A percentile compares a stretch with the other conserved stretches of the same genome.
phyloP scores from a whole-genome alignment of 495 filamentous ascomycete species.

The Aeminium ludgeri region DNA sequence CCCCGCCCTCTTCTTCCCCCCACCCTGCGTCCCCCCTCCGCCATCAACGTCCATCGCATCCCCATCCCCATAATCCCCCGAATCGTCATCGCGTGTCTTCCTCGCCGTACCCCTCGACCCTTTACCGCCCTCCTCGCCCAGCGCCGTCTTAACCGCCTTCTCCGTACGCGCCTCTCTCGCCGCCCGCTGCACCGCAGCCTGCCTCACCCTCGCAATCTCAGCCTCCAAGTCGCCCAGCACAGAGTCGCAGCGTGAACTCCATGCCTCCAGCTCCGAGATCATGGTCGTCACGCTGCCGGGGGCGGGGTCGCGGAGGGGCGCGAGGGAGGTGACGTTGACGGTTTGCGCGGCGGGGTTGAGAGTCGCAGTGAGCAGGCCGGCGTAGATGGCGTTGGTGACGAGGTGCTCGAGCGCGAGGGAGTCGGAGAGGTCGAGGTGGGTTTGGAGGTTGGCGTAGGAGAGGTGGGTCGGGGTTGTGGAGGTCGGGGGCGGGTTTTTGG shows the following conservation, averaged over 20 bases:
- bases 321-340: constrained; percentile 61
- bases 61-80: constrained; percentile 34
- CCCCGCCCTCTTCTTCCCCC: constrained; percentile 19
- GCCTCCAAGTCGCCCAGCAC: constrained; percentile 62
- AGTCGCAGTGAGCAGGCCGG: constrained; percentile 60
- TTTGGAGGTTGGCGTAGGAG: constrained; percentile 52
- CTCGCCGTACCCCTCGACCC: constrained; percentile 20
- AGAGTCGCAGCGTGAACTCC: constrained; percentile 55
- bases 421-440: constrained; percentile 46
- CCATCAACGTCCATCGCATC: constrained; percentile 45
- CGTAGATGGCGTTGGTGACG: constrained; percentile 77
- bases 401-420: constrained; percentile 71
- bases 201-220: constrained; percentile 43
- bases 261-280: constrained; percentile 49
- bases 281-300: constrained; percentile 50
- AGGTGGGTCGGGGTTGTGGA: constrained; percentile 39
- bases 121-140: constrained; percentile 30
- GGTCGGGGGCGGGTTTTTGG: constrained; percentile 28
- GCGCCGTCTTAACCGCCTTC: constrained; percentile 26
- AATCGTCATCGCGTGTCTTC: constrained; percentile 29
- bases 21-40: constrained; percentile 25
- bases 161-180: constrained; percentile 27
- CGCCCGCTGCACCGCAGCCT: constrained; percentile 29
- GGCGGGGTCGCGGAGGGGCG: constrained; percentile 69
- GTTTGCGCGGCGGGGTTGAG: constrained; percentile 57